Evolutionary conservation across 352 stramenopile genomes (phyloP), one percentile per base, ranked within the genome.

Genomic region (Phytophthora tentaculata): DNA sequence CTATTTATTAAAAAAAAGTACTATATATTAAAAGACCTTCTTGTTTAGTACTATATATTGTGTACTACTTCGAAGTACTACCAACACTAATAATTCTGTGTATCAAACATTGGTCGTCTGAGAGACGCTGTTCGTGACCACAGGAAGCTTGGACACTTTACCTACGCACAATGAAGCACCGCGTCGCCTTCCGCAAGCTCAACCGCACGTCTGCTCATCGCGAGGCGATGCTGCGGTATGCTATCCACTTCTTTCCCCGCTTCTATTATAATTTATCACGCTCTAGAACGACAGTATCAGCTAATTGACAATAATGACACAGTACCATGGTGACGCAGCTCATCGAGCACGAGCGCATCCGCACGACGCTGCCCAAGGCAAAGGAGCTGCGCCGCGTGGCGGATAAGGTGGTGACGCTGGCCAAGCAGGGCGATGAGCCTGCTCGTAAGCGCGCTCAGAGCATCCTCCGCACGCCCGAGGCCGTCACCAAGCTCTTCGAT

Each of bases 261-360:
- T 14, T 20, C 35, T 19, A 55, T 17, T 17, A 16, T 28, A 16
- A n/a, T 37, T 12, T 9, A 55, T 43, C 5, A 23, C 14, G 20
- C 47, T 62, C 22, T 69, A 23, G 20, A 44, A 53, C 32, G 13
- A 35, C 7, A 52, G 45, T 48, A 61, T 54, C 37, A 53, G 16
- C 52, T 61, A 53, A 26, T 61, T 37, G 1, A 67, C 32, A 5
- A 58, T 20, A 45, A 47, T 63, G 20, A 44, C 50, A 64, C 61
- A 96, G 86, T 44, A 99, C 98, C 43, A 98, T 98, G 88, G 92
- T 98, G 51, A 98, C 96, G 61, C 98, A 97, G 60, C 84, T 99
- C 54, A 97, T 99, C 68, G 96, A 98, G 69, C 96, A 99, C 76
- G 97, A 99, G 75, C 92, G 97, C 52, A 99, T 99, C 67, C 94